Evolutionary conservation across 2,329 filamentous ascomycete species (phyloP).

Genomic region (Fusarium brevicatenulatum): DNA sequence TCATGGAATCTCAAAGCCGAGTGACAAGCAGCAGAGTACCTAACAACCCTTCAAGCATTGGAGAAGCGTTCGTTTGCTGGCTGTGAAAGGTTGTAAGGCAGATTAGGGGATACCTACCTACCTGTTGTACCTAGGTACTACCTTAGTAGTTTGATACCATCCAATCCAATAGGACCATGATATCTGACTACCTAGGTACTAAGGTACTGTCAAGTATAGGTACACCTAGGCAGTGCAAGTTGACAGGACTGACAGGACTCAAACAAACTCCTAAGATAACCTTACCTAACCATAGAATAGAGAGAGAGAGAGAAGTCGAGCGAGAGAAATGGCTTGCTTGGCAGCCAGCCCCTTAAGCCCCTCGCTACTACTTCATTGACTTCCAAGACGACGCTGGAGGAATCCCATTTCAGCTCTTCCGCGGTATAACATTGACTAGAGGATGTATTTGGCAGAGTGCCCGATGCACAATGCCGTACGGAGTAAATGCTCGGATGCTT

Average conservation of each 20-base stretch:
- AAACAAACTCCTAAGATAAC: neutral
- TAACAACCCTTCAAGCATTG: neutral
- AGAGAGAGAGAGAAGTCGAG: neutral
- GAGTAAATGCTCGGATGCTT: conserved; percentile 20
- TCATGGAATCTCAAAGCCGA: neutral
- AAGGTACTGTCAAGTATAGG: neutral
- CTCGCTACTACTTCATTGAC: neutral
- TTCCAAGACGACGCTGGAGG: neutral
- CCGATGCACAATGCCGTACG: conserved; percentile 1
- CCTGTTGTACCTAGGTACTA: neutral
- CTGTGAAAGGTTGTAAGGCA: neutral
- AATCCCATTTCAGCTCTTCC: neutral
- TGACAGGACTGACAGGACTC: neutral
- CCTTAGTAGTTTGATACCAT: neutral
- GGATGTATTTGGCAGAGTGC: neutral
- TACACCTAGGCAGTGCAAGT: neutral
- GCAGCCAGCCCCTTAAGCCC: neutral
- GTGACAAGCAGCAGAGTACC: neutral
- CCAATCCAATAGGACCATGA: neutral
- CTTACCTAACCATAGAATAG: neutral
- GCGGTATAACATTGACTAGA: neutral
- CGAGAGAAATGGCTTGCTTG: neutral
- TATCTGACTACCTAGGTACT: neutral
- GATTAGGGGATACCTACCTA: neutral
- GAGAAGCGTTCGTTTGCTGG: neutral